Conservation (phyloP, 2,329 filamentous ascomycete species). For the Hortaea werneckii region DNA sequence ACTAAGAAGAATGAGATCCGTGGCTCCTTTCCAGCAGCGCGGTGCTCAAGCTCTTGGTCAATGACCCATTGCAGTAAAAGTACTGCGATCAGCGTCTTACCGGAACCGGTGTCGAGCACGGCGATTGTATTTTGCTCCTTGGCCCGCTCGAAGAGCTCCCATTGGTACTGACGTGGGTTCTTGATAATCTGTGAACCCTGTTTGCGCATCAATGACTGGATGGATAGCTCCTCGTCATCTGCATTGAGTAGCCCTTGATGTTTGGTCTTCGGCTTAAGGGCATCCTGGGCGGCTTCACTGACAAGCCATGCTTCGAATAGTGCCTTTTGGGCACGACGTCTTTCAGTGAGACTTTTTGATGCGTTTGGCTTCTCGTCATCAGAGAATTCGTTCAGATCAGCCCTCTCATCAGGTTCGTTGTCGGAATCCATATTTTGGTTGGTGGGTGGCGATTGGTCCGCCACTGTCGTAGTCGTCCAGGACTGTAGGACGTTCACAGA, state of each 20-base stretch:
- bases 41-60: conserved; percentile 63
- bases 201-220: conserved; percentile 43
- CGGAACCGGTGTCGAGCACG: conserved; percentile 87
- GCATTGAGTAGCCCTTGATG: conserved; percentile 16
- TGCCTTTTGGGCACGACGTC: conserved; percentile 31
- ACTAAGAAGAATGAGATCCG: conserved; percentile 79
- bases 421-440: not conserved
- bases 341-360: conserved; percentile 25
- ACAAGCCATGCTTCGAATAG: conserved; percentile 33
- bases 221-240: conserved; percentile 42
- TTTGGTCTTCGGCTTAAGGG: conserved; percentile 31
- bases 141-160: conserved; percentile 81
- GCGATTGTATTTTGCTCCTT: conserved; percentile 81
- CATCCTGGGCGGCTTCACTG: conserved; percentile 33
- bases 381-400: conserved; percentile 4
- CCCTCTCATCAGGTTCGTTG: not conserved
- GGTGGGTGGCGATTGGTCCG: no score
- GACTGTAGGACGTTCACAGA: no score
- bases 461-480: no score
- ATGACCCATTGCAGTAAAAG: conserved; percentile 69
- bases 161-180: conserved; percentile 78
- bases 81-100: conserved; percentile 93
- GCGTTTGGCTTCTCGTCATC: conserved; percentile 15
- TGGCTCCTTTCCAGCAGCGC: conserved; percentile 48
- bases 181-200: conserved; percentile 53